Evolutionary conservation across 805 yeast species (phyloP), one percentile per base, ranked within the genome.

Genomic region (Starmera pachycereana): DNA sequence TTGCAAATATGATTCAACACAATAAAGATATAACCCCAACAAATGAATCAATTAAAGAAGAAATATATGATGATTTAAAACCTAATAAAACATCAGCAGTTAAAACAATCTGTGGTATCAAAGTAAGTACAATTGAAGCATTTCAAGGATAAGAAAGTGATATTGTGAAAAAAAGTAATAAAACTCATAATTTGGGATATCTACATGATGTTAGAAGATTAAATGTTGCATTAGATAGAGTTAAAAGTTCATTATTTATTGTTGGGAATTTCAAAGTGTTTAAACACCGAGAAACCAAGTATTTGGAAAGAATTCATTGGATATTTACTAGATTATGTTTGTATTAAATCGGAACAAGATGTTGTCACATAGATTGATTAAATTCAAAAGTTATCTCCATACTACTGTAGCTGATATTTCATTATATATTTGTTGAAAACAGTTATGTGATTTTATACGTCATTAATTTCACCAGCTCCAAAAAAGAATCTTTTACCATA

Each of bases 131-230:
- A 0, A 79, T 86, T 13, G 95, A 86, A 57, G 92, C 95, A 1
- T 86, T 85, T 63, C 95, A 85, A 60, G 95, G 95, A 19, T 68
- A 92, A 47, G 95, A 85, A 51, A 85, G 82, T 61, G 84, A 81
- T 50, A 78, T 78, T 40, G 78, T 86, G 22, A 68, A 86, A 8
- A 66, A 95, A 49, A 74, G 78, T 16, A 80, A 80, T 51, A 61
- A 58, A 10, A 42, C 45, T 22, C 56, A 57, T n/a, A 74, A 67
- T 41, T 71, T 80, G 42, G 87, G 88, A 22, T 80, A 80, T 55
- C 62, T 80, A 38, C 66, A 61, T 38, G 88, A 81, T 50, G 58
- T 62, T 34, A 62, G 86, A 52, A 66, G 88, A 52, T 59, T 81
- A 58, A 81, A 81, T 46, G 88, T 81, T 40, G 86, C 87, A 1